Conservation (phyloP, 2,329 filamentous ascomycete genomes). For the Sarocladium strictum region DNA sequence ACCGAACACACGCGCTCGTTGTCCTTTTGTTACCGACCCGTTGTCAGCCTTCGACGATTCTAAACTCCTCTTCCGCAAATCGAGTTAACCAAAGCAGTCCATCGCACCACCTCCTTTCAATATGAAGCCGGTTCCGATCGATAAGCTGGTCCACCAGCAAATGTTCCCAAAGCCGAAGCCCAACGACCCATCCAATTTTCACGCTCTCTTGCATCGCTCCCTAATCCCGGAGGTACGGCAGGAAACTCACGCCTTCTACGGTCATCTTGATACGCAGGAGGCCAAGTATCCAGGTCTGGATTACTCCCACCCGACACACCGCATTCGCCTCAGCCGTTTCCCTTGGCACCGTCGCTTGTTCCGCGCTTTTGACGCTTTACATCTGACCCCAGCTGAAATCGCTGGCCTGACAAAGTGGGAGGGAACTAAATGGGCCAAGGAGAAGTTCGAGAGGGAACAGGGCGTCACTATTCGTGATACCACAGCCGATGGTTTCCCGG, state of each 20-base stretch:
- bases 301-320: constrained; percentile 67
- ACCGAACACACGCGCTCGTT: not conserved
- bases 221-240: constrained; percentile 73
- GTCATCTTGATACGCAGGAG: constrained; percentile 71
- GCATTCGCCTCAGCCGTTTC: constrained; percentile 71
- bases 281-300: constrained; percentile 78
- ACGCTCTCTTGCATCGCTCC: constrained; percentile 61
- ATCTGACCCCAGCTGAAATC: constrained; percentile 65
- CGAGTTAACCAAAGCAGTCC: no score
- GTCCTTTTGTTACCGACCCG: not conserved
- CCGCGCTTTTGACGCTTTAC: constrained; percentile 65
- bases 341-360: constrained; percentile 72
- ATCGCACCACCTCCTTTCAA: constrained; percentile 19
- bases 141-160: constrained; percentile 66
- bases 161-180: constrained; percentile 65
- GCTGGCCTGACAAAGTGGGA: constrained; percentile 72
- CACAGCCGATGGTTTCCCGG: constrained; percentile 59
- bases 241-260: constrained; percentile 73
- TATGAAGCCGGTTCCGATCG: constrained; percentile 69
- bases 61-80: not conserved
- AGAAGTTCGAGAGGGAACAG: constrained; percentile 72
- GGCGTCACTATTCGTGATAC: constrained; percentile 65
- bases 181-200: constrained; percentile 66
- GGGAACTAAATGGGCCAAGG: constrained; percentile 76
- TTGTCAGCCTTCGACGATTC: not conserved